These are phyloP conservation scores for Fraxinus excelsior DNA, from an alignment of 257 asterid species.

Conservation along the genomic window DNA sequence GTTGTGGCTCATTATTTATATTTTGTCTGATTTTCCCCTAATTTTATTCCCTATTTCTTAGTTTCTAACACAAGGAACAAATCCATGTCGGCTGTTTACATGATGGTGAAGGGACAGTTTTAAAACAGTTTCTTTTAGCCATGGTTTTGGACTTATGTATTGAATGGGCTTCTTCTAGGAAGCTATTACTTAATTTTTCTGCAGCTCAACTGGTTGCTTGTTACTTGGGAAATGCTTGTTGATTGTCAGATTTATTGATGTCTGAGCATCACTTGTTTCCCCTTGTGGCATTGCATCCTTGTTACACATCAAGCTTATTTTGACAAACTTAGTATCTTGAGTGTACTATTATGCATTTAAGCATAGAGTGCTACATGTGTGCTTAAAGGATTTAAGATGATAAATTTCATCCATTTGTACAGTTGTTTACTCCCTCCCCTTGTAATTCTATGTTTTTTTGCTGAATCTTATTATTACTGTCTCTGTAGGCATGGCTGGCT, in stretches of 20 bases:
- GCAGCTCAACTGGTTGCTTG: neutral
- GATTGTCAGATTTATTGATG: neutral
- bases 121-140: neutral
- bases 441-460: slow-evolving; percentile 1
- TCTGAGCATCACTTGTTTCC: neutral
- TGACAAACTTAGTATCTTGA: neutral
- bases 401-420: slow-evolving; percentile 8
- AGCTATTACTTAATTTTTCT: neutral
- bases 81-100: slow-evolving; percentile 1
- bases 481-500: slow-evolving; percentile 84
- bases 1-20: neutral
- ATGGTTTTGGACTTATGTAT: neutral
- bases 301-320: neutral
- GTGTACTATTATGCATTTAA: neutral
- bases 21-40: neutral
- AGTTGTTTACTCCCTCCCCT: slow-evolving; percentile 13
- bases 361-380: slow-evolving; percentile 5
- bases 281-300: neutral
- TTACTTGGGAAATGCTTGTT: neutral
- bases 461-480: slow-evolving; percentile 20
- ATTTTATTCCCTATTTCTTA: neutral
- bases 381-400: slow-evolving; percentile 3
- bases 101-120: slow-evolving; percentile 8
- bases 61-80: neutral
- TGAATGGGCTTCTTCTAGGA: neutral